These are phyloP conservation scores for Mortierella sp. DNA, from an alignment of 371 early-diverging fungal genomes.

Conservation along the genomic window DNA sequence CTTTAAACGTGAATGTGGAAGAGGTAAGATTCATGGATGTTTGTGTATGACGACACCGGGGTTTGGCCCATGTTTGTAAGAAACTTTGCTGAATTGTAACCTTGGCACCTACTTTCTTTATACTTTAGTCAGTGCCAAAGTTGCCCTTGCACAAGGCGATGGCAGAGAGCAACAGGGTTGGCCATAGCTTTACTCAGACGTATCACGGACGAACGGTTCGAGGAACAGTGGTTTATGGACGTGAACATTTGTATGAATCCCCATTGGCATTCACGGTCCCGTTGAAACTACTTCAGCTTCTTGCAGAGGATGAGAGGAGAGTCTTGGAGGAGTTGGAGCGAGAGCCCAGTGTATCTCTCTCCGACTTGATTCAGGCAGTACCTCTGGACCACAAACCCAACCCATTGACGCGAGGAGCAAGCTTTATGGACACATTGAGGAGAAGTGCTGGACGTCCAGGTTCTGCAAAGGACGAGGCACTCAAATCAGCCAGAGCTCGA, in stretches of 20 bases:
- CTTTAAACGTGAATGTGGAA: conserved; percentile 29
- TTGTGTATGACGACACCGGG: too few relatives aligned
- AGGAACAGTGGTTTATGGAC: conserved; percentile 38
- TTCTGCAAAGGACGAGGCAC: conserved; percentile 3
- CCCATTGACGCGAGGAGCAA: conserved; percentile 42
- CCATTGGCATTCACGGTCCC: conserved; percentile 40
- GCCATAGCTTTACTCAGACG: conserved; percentile 47
- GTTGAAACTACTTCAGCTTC: conserved; percentile 32
- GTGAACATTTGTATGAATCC: conserved; percentile 48
- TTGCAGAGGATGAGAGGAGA: conserved; percentile 38
- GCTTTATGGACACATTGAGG: conserved; percentile 44
- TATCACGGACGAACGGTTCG: conserved; percentile 40
- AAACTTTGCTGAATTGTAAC: too few relatives aligned
- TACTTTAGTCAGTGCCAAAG: conserved; percentile 22
- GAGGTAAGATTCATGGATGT: conserved; percentile 20
- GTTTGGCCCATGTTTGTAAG: too few relatives aligned
- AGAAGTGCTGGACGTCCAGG: conserved; percentile 15
- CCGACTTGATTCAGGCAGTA: conserved; percentile 47
- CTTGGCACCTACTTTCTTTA: not conserved
- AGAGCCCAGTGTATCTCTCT: conserved; percentile 28
- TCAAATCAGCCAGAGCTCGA: conserved; percentile 29
- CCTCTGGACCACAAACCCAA: conserved; percentile 42
- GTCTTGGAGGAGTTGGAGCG: conserved; percentile 42
- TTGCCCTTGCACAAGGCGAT: conserved; percentile 16
- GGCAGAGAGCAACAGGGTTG: conserved; percentile 19